These are phyloP conservation scores for Pythium pyrilobum DNA, from an alignment of 352 stramenopile species.

Conservation along the genomic window DNA sequence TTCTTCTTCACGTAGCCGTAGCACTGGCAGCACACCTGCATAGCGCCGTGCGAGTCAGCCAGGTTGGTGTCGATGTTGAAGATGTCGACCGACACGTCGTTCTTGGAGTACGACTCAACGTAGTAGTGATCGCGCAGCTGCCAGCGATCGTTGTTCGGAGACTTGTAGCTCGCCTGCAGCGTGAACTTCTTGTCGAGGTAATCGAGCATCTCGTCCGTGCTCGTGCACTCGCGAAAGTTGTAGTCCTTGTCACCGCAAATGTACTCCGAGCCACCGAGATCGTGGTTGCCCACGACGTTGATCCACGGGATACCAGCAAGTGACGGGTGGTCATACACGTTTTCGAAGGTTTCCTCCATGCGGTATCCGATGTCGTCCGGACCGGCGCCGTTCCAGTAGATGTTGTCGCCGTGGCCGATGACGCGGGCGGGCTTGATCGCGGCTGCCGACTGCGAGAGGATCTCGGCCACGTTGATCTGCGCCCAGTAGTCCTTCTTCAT, in stretches of 20 bases:
- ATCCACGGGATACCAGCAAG: constrained; percentile 79
- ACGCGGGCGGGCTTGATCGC: constrained; percentile 63
- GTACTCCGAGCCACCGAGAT: constrained; percentile 80
- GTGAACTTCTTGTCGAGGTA: constrained; percentile 84
- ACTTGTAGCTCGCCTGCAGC: constrained; percentile 79
- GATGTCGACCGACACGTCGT: constrained; percentile 82
- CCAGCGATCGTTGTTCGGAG: constrained; percentile 69
- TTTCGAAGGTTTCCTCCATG: constrained; percentile 83
- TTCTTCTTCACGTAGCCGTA: constrained; percentile 81
- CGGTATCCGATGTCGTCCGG: constrained; percentile 71
- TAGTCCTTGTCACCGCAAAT: constrained; percentile 86
- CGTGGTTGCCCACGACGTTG: constrained; percentile 85
- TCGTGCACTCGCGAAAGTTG: constrained; percentile 77
- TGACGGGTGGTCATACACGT: constrained; percentile 77
- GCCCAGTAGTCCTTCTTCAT: constrained; percentile 87
- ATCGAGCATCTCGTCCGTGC: constrained; percentile 60
- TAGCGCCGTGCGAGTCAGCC: constrained; percentile 77
- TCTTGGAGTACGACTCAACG: constrained; percentile 67
- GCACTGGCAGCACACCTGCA: constrained; percentile 86
- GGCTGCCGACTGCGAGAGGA: constrained; percentile 61
- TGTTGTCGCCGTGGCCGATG: constrained; percentile 83
- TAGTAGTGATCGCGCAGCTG: constrained; percentile 84
- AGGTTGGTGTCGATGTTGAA: constrained; percentile 88
- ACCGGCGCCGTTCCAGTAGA: constrained; percentile 85
- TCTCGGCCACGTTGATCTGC: constrained; percentile 80